These are phyloP conservation scores for Alternaria panax DNA, from an alignment of 2,329 filamentous ascomycete genomes.

Conservation along the genomic window DNA sequence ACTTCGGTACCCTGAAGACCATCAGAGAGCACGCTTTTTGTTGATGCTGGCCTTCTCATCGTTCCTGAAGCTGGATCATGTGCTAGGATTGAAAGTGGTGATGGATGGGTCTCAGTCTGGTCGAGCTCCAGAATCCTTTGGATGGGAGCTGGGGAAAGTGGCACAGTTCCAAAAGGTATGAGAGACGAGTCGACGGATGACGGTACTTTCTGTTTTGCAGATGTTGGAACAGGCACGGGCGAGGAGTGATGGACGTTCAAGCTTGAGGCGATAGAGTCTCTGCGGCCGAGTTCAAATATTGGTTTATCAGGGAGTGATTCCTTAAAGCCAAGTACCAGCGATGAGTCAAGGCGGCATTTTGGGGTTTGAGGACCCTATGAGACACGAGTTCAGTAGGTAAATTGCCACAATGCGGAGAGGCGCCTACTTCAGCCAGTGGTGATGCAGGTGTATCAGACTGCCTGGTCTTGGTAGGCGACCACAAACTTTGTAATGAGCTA, in stretches of 20 bases:
- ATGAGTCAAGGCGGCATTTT: slow-evolving; percentile 19
- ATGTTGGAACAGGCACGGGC: slow-evolving; percentile 36
- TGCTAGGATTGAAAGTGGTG: slow-evolving; percentile 8
- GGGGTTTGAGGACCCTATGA: slow-evolving; percentile 23
- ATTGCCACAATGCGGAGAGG: not conserved
- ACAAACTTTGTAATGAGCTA: slow-evolving; percentile 33
- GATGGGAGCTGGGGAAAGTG: slow-evolving; percentile 40
- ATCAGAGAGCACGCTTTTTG: slow-evolving; percentile 31
- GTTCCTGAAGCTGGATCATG: not conserved
- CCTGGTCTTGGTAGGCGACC: slow-evolving; percentile 30
- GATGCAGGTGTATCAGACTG: slow-evolving; percentile 7
- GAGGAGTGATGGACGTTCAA: slow-evolving; percentile 36
- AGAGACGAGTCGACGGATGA: not conserved
- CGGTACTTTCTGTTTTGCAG: slow-evolving; percentile 12
- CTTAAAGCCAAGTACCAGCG: slow-evolving; percentile 38
- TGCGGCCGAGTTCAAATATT: slow-evolving; percentile 33
- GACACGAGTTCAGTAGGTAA: not conserved
- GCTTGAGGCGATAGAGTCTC: slow-evolving; percentile 23
- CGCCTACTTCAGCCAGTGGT: not conserved
- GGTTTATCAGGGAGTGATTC: slow-evolving; percentile 32
- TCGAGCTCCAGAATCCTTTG: slow-evolving; percentile 30
- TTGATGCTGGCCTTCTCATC: slow-evolving; percentile 33
- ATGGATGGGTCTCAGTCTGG: slow-evolving; percentile 3
- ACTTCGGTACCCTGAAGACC: slow-evolving; percentile 9
- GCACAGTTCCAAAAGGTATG: slow-evolving; percentile 36